Base-by-base conservation (phyloP, 1,139 yeast species). In the Candida sp. region DNA sequence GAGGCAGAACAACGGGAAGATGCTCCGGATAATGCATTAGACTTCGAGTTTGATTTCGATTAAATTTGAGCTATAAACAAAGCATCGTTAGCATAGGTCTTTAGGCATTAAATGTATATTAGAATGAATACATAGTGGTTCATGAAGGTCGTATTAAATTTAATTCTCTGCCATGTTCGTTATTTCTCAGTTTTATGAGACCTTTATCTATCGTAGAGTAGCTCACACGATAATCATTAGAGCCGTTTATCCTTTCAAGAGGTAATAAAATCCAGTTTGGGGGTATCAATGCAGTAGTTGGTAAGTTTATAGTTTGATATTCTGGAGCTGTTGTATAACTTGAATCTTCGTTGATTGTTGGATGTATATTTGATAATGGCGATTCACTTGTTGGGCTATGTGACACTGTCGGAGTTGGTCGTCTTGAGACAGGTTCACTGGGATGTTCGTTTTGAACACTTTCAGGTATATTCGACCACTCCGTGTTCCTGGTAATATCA, bases 261-360 rank as follows among this genome's bases (percentile, higher is more conserved):
- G 75, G 75, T 21, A 69, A 45, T 5, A 66, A 35, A 1, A 62
- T 52, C 73, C 74, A 68, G 36, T 61, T 61, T 2, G 70, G 70
- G 5, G 75, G 75, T 8, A 66, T 42, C 3, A 65, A 36, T 1
- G 70, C 67, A 29, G 51, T 53, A 2, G 48, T 43, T 3, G 71
- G 70, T 27, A 60, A 50, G 4, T 43, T 37, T 12, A 64, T 56
- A 3, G 56, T 51, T 44, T 62, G 66, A 40, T 49, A 55, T n/a
- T 41, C 43, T 5, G 37, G 37, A 21, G 23, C 27, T 21, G 5
- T 21, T 6, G 29, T 25, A 25, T 25, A 25, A 25, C 29, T 25
- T 6, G 29, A 25, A 9, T 25, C 29, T 6, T 6, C 29, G 6
- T 25, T 9, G 29, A 25, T 6, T 6, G 9, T 25, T 25, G 29